Percentiles rank a stretch among this genome's conserved stretches.
Conservation (phyloP, 1,284 basidiomycete genomes). For the Moesziomyces aphidis region DNA sequence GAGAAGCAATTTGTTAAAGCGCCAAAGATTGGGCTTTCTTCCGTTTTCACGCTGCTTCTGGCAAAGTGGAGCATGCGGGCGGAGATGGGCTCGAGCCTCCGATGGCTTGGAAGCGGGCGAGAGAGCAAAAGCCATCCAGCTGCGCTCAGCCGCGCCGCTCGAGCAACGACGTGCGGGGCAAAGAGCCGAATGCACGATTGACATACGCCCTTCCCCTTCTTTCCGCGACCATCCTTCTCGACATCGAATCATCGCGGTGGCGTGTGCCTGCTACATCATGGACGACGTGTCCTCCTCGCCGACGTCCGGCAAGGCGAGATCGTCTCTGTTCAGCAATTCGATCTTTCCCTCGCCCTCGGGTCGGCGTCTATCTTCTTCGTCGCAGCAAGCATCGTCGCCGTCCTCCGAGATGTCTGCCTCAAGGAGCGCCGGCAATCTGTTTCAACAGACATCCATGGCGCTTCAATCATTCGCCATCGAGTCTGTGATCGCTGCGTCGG, state of each 20-base stretch:
- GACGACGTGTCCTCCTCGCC: conserved; percentile 34
- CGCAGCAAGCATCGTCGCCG: conserved; percentile 10
- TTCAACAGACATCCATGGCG: conserved; percentile 52
- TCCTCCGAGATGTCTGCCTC: conserved; percentile 23
- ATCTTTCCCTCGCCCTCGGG: conserved; percentile 17
- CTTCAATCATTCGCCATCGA: conserved; percentile 56
- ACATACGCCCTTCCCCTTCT: neutral
- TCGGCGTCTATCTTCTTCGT: conserved; percentile 28
- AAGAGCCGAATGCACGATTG: neutral
- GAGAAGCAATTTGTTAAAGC: neutral
- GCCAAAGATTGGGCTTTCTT: too few relatives aligned
- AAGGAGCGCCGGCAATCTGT: conserved; percentile 6
- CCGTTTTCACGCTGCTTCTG: conserved; percentile 19
- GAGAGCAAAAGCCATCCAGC: neutral
- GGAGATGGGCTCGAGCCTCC: conserved; percentile 12
- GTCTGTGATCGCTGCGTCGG: conserved; percentile 53
- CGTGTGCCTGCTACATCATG: conserved; percentile 8
- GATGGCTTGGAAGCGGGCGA: neutral
- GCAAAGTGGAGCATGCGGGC: conserved; percentile 9
- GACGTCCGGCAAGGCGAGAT: conserved; percentile 26
- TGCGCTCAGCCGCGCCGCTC: neutral
- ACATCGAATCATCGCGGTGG: neutral
- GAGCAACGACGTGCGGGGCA: neutral
- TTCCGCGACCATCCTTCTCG: neutral
- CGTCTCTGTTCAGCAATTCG: conserved; percentile 40